Base-by-base conservation (phyloP, 768 basidiomycete genomes). In the Amanita pallidorosea region DNA sequence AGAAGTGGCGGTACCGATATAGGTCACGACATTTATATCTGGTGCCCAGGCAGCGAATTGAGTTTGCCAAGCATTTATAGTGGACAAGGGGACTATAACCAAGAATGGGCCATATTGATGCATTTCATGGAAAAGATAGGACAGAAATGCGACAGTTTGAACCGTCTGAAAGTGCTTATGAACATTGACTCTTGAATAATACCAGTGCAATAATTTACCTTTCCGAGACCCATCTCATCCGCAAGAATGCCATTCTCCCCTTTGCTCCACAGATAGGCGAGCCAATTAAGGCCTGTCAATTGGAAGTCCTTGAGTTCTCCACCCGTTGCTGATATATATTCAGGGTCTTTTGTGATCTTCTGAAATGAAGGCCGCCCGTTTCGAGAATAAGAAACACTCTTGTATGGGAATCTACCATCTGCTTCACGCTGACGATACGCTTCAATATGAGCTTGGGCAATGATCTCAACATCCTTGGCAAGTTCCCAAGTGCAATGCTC, bases 201-300 rank as follows among this genome's bases (percentile, higher is more conserved):
- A 33, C n/a, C 18, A 20, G 43, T 23, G 29, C 35, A 53, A 15
- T 8, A 56, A 54, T 58, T 42, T 55, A 87, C 78, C 80, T 99
- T 99, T 49, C 96, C 96, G 22, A 99, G 85, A 64, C 96, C 96
- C 96, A 98, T 99, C 76, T 99, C 96, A 61, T 99, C 96, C 1
- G 96, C 96, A 33, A 99, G 70, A 53, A 99, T 96, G 17, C 96
- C 96, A 62, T 98, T 98, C 59, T 95, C 87, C 7, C 89, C 89
- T 58, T 90, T 82, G 56, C 79, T 83, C 96, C 96, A 98, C 13
- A 94, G 71, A 66, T 95, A 98, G 4, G 90, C 86, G n/a, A 99
- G 75, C 96, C 96, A 99, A 63, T 99, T 99, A 55, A 99, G 74
- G 20, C 96, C 96, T 2, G 92, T 96, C 36, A 98, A 74, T 70